Base-by-base conservation (phyloP, 2,329 filamentous ascomycete species). In the Aspergillus sp. region DNA sequence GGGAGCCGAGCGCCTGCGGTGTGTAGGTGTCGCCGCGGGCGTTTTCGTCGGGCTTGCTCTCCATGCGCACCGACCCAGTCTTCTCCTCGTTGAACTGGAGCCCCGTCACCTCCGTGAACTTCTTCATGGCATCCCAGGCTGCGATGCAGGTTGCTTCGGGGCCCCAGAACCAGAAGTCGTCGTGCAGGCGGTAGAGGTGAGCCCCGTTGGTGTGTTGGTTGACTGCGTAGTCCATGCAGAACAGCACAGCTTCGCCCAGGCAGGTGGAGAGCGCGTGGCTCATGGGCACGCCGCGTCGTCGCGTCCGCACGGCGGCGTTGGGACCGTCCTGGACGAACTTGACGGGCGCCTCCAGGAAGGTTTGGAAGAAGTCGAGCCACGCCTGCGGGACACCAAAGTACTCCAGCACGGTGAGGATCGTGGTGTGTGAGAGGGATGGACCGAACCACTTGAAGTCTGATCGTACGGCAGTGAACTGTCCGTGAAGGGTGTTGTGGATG, bases 151-250 rank as follows among this genome's bases (percentile, higher is more conserved):
- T 74, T 3, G 71, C 57, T 45, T 84, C 78, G 5, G 82, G 74
- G 7, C 80, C 78, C 84, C 84, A 88, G 63, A 87, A 84, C 85
- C 84, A 88, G 47, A 87, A 75, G 57, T 88, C 84, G 56, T 87
- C 85, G 47, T 86, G 79, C 34, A 87, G 73, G 11, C 86, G 81
- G 64, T 85, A 85, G 10, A 88, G 67, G n/a, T 77, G 72, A 1
- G 72, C 70, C 0, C 83, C 83, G 5, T 71, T 56, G 0, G 84
- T 83, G 1, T 72, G 69, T 53, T 81, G 78, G 52, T 87, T 88
- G 50, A 88, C 78, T 0, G 84, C 76, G 60, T 83, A 84, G 61
- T 88, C 86, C 58, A 88, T 78, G 54, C 81, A 84, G 61, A 88
- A 88, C 0, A 88, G 69, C 0, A 85, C 71, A 0, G 76, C 69